Percentiles rank a stretch among this genome's conserved stretches.
phyloP scores from a whole-genome alignment of 2,329 filamentous ascomycete species.

The Stagonosporopsis vannaccii region DNA sequence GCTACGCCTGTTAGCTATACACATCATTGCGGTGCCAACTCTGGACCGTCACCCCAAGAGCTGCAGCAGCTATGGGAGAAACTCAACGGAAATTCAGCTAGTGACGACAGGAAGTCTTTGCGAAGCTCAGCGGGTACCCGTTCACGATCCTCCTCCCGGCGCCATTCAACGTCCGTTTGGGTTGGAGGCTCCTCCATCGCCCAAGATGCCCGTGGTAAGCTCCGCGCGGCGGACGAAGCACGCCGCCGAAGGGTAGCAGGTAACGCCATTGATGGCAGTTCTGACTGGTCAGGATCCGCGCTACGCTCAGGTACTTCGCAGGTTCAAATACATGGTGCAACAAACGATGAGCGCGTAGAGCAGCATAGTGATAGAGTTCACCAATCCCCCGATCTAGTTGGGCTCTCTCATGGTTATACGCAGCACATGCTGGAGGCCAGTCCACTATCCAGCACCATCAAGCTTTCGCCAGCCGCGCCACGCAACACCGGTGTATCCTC shows the following conservation, averaged over 20 bases:
- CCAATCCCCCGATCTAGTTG: neutral
- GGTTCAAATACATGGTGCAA: neutral
- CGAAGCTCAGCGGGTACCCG: neutral
- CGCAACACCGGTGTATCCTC: neutral
- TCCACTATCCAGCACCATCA: neutral
- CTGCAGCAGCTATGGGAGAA: constrained; percentile 40
- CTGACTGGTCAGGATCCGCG: neutral
- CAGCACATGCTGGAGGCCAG: constrained; percentile 1
- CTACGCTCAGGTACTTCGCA: constrained; percentile 1
- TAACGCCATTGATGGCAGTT: neutral
- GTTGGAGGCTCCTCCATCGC: constrained; percentile 27
- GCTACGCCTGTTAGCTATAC: constrained; percentile 29
- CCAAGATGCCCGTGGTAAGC: constrained; percentile 32
- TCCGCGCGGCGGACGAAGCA: constrained; percentile 36
- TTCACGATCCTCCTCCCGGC: constrained; percentile 6
- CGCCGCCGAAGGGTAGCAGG: constrained; percentile 15
- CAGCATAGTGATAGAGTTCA: neutral
- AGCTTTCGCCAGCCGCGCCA: neutral
- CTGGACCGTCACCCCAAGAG: constrained; percentile 27
- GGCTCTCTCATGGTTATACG: constrained; percentile 1
- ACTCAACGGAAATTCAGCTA: constrained; percentile 23
- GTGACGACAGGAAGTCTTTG: neutral
- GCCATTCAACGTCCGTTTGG: constrained; percentile 23
- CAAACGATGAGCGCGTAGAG: neutral
- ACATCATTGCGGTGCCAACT: constrained; percentile 8